Evolutionary conservation across 1,284 basidiomycete genomes (phyloP).

Genomic region (Ceratobasidium sp.): DNA sequence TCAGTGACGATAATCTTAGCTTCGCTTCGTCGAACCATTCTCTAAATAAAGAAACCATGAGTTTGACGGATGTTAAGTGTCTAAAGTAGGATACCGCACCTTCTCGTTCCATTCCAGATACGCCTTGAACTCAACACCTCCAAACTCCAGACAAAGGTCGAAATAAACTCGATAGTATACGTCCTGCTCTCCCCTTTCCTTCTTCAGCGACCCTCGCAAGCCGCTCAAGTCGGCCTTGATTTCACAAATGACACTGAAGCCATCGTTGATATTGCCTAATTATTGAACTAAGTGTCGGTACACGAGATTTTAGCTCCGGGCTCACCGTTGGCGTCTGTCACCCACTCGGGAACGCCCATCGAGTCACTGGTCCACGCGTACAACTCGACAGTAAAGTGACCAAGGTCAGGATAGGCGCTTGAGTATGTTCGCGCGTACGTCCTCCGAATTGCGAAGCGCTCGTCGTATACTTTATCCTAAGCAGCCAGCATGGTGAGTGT

Average conservation of each 20-base stretch:
- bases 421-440: background rate
- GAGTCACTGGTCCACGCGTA: background rate
- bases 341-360: background rate
- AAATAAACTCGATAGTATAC: background rate
- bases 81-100: background rate
- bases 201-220: background rate
- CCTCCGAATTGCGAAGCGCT: background rate
- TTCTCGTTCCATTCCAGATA: slow-evolving; percentile 18
- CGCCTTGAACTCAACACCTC: slow-evolving; percentile 10
- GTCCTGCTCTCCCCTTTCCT: background rate
- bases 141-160: slow-evolving; percentile 12
- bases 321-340: background rate
- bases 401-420: background rate
- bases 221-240: slow-evolving; percentile 7
- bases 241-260: slow-evolving; percentile 7
- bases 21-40: background rate
- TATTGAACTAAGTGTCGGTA: too few species aligned
- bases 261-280: background rate
- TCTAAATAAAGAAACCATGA: background rate
- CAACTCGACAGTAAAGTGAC: background rate
- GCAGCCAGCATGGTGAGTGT: background rate
- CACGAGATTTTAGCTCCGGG: too few species aligned
- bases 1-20: background rate
- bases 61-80: too few species aligned
- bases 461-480: background rate